phyloP scores from a whole-genome alignment of 1,139 yeast genomes.

The Saccharomyces hybrid region DNA sequence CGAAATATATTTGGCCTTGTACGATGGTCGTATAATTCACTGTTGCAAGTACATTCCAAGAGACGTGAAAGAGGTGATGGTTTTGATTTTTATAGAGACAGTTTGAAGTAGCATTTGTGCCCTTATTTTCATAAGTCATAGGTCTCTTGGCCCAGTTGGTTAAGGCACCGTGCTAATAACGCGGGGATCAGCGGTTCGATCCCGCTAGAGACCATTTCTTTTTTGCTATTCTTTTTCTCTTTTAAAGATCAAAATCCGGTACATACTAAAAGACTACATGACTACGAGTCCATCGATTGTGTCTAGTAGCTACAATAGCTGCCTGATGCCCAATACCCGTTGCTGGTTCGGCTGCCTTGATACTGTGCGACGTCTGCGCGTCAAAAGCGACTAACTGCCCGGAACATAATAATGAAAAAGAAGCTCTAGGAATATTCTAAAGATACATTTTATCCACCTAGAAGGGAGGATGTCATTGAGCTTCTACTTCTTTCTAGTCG shows the following conservation, averaged over 20 bases:
- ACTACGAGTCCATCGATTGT: no score
- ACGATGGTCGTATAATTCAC: no score
- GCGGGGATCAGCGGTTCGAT: conserved; percentile 32
- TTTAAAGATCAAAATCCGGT: no score
- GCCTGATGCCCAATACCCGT: not conserved
- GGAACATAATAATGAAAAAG: not conserved
- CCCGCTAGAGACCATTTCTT: conserved; percentile 27
- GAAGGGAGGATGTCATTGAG: not conserved
- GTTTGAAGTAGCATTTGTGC: no score
- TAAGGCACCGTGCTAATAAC: conserved; percentile 31
- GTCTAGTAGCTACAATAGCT: no score
- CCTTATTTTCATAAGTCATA: not conserved
- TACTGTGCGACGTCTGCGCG: not conserved
- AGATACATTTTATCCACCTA: not conserved
- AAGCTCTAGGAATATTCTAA: not conserved
- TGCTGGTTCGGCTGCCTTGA: not conserved
- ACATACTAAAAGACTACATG: no score
- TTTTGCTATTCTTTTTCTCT: not conserved
- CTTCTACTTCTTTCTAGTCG: not conserved
- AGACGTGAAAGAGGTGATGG: no score
- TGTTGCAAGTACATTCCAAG: not conserved
- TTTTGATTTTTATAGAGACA: no score
- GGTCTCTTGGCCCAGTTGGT: conserved; percentile 30
- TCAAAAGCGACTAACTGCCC: not conserved
- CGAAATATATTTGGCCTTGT: no score